phyloP scores from a whole-genome alignment of 2,329 filamentous ascomycete species.

The Chaetomium olivaceum region DNA sequence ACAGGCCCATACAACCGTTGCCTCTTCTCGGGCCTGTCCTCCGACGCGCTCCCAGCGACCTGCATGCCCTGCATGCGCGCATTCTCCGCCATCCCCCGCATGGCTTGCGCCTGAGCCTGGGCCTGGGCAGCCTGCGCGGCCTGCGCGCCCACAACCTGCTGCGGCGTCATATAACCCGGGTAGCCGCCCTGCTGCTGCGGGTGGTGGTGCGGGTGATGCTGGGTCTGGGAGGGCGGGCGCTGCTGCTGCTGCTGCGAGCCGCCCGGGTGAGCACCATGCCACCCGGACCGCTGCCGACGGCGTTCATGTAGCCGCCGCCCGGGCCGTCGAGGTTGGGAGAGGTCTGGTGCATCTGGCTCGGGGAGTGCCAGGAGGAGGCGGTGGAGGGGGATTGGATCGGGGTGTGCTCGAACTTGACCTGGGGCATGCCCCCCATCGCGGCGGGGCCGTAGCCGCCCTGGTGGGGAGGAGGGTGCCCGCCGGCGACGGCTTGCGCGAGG shows the following conservation, averaged over 20 bases:
- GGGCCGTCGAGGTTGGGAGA: slow-evolving; percentile 46
- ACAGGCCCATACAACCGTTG: slow-evolving; percentile 51
- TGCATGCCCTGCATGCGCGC: slow-evolving; percentile 17
- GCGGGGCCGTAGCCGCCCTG: not conserved
- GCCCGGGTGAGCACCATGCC: slow-evolving; percentile 10
- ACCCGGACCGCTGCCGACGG: slow-evolving; percentile 40
- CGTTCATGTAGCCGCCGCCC: slow-evolving; percentile 44
- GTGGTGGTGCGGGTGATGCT: slow-evolving; percentile 31
- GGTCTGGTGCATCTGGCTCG: slow-evolving; percentile 52
- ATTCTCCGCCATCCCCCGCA: not conserved
- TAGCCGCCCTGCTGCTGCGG: slow-evolving; percentile 17
- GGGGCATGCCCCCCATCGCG: slow-evolving; percentile 33
- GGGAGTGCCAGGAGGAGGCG: slow-evolving; percentile 52
- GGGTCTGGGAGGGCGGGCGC: slow-evolving; percentile 28
- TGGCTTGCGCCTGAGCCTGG: not conserved
- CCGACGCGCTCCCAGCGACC: slow-evolving; percentile 31
- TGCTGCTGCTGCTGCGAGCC: slow-evolving; percentile 30
- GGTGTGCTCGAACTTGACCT: slow-evolving; percentile 55
- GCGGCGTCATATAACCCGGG: slow-evolving; percentile 22
- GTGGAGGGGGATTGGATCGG: slow-evolving; percentile 57
- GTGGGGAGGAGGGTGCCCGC: slow-evolving; percentile 20
- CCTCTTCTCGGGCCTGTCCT: slow-evolving; percentile 53
- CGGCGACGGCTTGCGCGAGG: slow-evolving; percentile 37
- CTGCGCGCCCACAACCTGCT: slow-evolving; percentile 13
- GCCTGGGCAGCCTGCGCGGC: not conserved